phyloP scores from a whole-genome alignment of 306 rosid species.

The Medicago arabica region DNA sequence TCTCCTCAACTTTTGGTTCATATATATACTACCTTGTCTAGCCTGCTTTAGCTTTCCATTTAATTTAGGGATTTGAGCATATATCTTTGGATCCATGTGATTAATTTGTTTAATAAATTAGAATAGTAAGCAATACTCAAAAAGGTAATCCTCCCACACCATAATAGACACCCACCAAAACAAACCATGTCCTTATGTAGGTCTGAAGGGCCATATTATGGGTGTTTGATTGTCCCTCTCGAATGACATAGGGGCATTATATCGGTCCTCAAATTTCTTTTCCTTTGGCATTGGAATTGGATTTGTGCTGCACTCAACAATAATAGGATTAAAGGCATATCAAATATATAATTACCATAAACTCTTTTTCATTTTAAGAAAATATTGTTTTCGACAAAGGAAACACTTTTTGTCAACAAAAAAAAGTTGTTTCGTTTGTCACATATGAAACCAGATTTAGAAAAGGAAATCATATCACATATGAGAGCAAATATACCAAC shows the following conservation, averaged over 20 bases:
- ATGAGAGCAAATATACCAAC: background rate
- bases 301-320: slow-evolving; percentile 3
- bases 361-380: background rate
- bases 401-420: too few species aligned
- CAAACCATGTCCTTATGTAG: slow-evolving; percentile 4
- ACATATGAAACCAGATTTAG: too few species aligned
- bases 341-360: too few species aligned
- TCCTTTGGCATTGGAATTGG: background rate
- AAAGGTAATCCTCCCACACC: background rate
- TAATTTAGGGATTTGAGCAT: slow-evolving; percentile 32
- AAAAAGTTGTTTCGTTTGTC: too few species aligned
- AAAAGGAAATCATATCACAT: background rate
- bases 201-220: slow-evolving; percentile 26
- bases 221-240: slow-evolving; percentile 24
- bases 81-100: slow-evolving; percentile 21
- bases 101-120: background rate
- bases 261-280: background rate
- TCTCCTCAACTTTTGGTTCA: slow-evolving; percentile 29
- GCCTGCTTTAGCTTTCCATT: slow-evolving; percentile 34
- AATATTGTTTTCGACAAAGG: too few species aligned
- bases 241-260: slow-evolving; percentile 10
- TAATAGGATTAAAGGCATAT: slow-evolving; percentile 1
- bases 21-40: slow-evolving; percentile 34
- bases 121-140: background rate
- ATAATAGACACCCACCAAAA: too few species aligned